Conservation (phyloP, 192 early-diverging fungal species). For the Obelidium mucronatum region DNA sequence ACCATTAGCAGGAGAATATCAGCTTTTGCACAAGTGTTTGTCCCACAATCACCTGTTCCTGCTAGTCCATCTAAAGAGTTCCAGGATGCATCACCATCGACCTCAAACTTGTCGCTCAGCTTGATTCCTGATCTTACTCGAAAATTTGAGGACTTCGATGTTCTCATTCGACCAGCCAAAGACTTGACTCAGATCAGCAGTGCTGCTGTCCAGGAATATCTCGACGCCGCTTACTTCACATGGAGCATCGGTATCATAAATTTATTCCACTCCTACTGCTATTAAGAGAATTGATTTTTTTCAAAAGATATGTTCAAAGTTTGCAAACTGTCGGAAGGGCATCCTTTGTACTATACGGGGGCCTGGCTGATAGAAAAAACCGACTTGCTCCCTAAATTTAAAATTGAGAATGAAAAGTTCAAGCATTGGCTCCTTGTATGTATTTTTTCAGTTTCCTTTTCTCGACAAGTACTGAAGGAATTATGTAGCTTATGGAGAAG, state of each 20-base stretch:
- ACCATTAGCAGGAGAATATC: neutral
- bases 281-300: neutral
- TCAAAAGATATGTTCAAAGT: conserved; percentile 46
- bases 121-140: neutral
- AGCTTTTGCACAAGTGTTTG: conserved; percentile 1
- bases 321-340: conserved; percentile 50
- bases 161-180: neutral
- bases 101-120: neutral
- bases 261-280: neutral
- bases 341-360: conserved; percentile 53
- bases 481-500: conserved; percentile 49
- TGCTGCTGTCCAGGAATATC: conserved; percentile 6
- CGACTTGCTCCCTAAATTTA: conserved; percentile 37
- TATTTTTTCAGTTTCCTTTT: conserved; percentile 16
- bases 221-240: conserved; percentile 18
- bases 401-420: conserved; percentile 47
- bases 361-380: conserved; percentile 47
- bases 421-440: conserved; percentile 53
- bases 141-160: conserved; percentile 9
- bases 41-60: neutral
- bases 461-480: conserved; percentile 14
- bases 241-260: conserved; percentile 20
- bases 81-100: neutral
- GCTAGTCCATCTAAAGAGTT: neutral
- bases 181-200: conserved; percentile 6